Evolutionary conservation across 169 alveolate genomes (phyloP).

Genomic region (Theileria annulata): DNA sequence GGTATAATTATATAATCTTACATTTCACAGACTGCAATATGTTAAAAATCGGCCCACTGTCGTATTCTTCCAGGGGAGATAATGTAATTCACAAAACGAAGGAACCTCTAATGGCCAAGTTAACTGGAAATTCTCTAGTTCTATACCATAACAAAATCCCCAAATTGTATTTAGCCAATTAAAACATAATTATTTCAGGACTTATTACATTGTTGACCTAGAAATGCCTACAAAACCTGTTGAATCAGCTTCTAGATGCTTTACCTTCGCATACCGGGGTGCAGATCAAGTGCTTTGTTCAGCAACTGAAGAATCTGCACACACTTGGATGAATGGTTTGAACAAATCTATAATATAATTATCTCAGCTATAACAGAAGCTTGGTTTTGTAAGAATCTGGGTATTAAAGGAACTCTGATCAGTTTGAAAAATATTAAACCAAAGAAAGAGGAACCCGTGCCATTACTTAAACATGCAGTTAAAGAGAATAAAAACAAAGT

Average conservation of each 20-base stretch:
- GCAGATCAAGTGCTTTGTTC: slow-evolving; percentile 59
- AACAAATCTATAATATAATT: no score
- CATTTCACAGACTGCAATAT: slow-evolving; percentile 41
- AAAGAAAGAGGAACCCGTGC: not conserved
- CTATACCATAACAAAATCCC: slow-evolving; percentile 53
- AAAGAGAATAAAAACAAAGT: slow-evolving; percentile 33
- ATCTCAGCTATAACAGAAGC: slow-evolving; percentile 56
- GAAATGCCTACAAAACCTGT: slow-evolving; percentile 54
- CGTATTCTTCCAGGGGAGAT: slow-evolving; percentile 39
- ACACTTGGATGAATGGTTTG: slow-evolving; percentile 67
- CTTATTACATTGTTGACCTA: slow-evolving; percentile 49
- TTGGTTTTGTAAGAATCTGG: slow-evolving; percentile 62
- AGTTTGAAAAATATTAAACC: slow-evolving; percentile 21
- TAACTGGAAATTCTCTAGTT: slow-evolving; percentile 52
- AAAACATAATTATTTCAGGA: not conserved
- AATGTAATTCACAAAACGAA: slow-evolving; percentile 43
- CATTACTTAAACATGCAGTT: slow-evolving; percentile 48
- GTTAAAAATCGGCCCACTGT: slow-evolving; percentile 60
- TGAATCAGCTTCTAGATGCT: slow-evolving; percentile 58
- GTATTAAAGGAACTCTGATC: slow-evolving; percentile 46
- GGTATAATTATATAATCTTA: slow-evolving; percentile 17
- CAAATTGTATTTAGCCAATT: not conserved
- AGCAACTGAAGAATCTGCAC: slow-evolving; percentile 49
- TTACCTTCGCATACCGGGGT: slow-evolving; percentile 58
- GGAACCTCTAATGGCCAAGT: slow-evolving; percentile 59